These are phyloP conservation scores for Ogataea trehaloabstinens DNA, from an alignment of 805 yeast genomes.

Conservation along the genomic window DNA sequence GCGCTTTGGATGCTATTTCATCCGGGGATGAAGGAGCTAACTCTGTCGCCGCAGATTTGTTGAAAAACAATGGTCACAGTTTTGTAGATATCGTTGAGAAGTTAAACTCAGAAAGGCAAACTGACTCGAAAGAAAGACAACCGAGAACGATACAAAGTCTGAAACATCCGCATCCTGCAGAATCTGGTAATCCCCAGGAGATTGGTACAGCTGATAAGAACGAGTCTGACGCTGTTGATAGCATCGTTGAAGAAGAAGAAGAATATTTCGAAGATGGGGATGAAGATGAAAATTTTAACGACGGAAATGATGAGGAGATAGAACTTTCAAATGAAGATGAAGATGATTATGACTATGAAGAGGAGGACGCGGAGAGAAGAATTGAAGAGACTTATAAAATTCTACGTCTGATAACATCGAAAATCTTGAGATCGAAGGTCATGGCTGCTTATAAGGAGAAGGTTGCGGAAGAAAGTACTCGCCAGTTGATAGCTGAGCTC, in stretches of 20 bases:
- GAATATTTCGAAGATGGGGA: constrained; percentile 24
- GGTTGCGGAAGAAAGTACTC: constrained; percentile 71
- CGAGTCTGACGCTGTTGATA: constrained; percentile 15
- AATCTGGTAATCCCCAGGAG: constrained; percentile 11
- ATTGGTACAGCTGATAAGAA: constrained; percentile 9
- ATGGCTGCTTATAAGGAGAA: constrained; percentile 76
- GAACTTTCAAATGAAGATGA: constrained; percentile 32
- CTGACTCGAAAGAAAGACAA: constrained; percentile 26
- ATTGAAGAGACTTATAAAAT: constrained; percentile 77
- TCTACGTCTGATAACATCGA: constrained; percentile 76
- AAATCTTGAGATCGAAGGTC: constrained; percentile 70
- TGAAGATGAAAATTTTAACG: constrained; percentile 21
- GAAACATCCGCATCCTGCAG: constrained; percentile 26
- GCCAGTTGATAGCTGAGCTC: constrained; percentile 60
- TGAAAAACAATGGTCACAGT: constrained; percentile 73
- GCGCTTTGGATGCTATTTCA: background rate
- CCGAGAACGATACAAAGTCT: constrained; percentile 22
- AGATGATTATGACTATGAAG: constrained; percentile 40
- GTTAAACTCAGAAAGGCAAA: constrained; percentile 53
- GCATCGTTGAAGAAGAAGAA: constrained; percentile 23
- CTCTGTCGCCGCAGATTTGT: constrained; percentile 73
- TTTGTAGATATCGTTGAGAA: constrained; percentile 80
- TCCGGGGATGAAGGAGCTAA: constrained; percentile 12
- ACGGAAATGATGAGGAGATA: constrained; percentile 13
- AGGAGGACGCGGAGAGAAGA: constrained; percentile 58